These are phyloP conservation scores for Funneliformis caledonium DNA, from an alignment of 371 early-diverging fungal genomes.

Conservation along the genomic window DNA sequence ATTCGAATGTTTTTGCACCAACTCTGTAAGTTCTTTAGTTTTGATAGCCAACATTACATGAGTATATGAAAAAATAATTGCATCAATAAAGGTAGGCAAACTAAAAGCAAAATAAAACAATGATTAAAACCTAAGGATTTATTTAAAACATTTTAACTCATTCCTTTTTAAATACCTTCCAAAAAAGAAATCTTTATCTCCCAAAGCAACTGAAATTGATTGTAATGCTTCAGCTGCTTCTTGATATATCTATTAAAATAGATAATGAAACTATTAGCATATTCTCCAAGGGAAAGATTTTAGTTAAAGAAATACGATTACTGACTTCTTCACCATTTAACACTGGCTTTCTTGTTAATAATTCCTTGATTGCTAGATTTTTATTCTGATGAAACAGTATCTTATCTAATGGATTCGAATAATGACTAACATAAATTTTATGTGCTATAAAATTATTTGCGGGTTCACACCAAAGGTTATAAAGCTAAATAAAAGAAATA, in stretches of 20 bases:
- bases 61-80: slow-evolving; percentile 63
- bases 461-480: slow-evolving; percentile 35
- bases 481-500: slow-evolving; percentile 13
- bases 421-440: slow-evolving; percentile 27
- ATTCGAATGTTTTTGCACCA: slow-evolving; percentile 60
- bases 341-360: slow-evolving; percentile 40
- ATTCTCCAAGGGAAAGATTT: too few relatives aligned
- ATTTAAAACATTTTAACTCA: neutral
- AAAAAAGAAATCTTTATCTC: slow-evolving; percentile 57
- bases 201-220: slow-evolving; percentile 60
- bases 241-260: slow-evolving; percentile 55
- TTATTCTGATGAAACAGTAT: slow-evolving; percentile 24
- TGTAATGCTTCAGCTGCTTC: slow-evolving; percentile 62
- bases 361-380: slow-evolving; percentile 16
- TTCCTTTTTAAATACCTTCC: slow-evolving; percentile 50
- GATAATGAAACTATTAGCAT: too few relatives aligned
- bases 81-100: slow-evolving; percentile 64
- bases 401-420: slow-evolving; percentile 31
- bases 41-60: slow-evolving; percentile 58
- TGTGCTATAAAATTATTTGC: slow-evolving; percentile 9
- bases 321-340: slow-evolving; percentile 57
- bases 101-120: slow-evolving; percentile 26
- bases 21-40: slow-evolving; percentile 44
- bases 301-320: neutral
- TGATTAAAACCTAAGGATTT: neutral